Conservation (phyloP, 768 basidiomycete genomes). For the Tephrocybe rancida region DNA sequence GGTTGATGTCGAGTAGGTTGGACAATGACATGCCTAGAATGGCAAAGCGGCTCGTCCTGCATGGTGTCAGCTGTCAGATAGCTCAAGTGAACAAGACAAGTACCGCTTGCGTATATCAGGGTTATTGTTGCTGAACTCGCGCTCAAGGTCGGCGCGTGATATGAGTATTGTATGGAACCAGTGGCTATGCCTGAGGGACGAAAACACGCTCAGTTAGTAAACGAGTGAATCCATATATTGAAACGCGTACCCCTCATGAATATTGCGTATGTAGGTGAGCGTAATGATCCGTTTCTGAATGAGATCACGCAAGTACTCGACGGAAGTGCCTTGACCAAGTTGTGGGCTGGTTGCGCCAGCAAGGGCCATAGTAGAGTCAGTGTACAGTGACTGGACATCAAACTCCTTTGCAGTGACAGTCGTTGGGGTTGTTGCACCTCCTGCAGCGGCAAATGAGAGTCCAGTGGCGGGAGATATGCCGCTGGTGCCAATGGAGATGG, state of each 20-base stretch:
- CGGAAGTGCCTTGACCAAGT: conserved; percentile 64
- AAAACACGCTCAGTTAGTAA: background rate
- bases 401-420: conserved; percentile 58
- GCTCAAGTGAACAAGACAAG: conserved; percentile 17
- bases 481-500: conserved; percentile 30
- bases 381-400: conserved; percentile 72
- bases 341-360: conserved; percentile 45
- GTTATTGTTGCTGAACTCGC: conserved; percentile 76
- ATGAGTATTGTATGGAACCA: conserved; percentile 91
- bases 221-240: background rate
- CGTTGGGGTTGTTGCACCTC: conserved; percentile 43
- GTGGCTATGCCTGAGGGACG: conserved; percentile 62
- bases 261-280: conserved; percentile 81
- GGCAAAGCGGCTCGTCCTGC: conserved; percentile 80
- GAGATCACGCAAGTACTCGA: conserved; percentile 78
- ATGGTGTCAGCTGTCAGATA: background rate
- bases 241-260: conserved; percentile 78
- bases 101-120: conserved; percentile 79
- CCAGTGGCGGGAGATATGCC: conserved; percentile 36
- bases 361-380: conserved; percentile 40
- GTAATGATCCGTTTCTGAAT: conserved; percentile 86
- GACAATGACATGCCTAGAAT: conserved; percentile 88
- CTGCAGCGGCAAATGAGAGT: conserved; percentile 37
- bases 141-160: conserved; percentile 71
- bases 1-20: conserved; percentile 77